phyloP scores from a whole-genome alignment of 345 rosid species.

The Arabidopsis arenosa region DNA sequence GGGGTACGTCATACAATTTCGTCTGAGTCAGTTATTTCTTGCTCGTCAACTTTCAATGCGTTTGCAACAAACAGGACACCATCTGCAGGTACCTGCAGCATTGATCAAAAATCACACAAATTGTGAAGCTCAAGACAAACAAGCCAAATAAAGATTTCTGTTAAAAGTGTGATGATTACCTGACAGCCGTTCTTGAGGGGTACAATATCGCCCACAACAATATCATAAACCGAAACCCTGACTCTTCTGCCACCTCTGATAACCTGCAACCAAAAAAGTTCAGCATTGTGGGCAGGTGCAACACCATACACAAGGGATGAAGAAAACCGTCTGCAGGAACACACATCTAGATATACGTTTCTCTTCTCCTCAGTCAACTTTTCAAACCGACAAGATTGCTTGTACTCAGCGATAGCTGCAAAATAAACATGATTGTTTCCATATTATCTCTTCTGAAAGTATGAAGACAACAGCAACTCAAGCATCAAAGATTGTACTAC shows the following conservation, averaged over 20 bases:
- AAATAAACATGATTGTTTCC: background rate
- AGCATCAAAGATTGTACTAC: conserved; percentile 16
- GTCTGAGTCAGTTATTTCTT: conserved; percentile 89
- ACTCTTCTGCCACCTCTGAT: conserved; percentile 68
- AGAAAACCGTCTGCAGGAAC: conserved; percentile 22
- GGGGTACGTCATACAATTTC: conserved; percentile 39
- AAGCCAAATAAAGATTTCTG: background rate
- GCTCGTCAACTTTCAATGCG: conserved; percentile 79
- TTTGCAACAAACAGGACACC: conserved; percentile 75
- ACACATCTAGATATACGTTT: conserved; percentile 75
- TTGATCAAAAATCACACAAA: background rate
- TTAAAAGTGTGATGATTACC: conserved; percentile 50
- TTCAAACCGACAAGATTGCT: conserved; percentile 80
- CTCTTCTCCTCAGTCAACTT: conserved; percentile 75
- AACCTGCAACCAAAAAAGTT: conserved; percentile 52
- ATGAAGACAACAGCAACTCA: conserved; percentile 11
- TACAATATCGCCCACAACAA: conserved; percentile 88
- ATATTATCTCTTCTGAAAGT: background rate
- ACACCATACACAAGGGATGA: background rate
- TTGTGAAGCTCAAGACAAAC: background rate
- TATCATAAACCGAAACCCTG: conserved; percentile 65
- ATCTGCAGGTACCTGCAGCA: conserved; percentile 83
- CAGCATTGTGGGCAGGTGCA: background rate
- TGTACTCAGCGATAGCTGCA: conserved; percentile 76
- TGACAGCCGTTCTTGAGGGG: conserved; percentile 86